phyloP scores from a whole-genome alignment of 2,329 filamentous ascomycete genomes.

The Aspergillus quadricinctus region DNA sequence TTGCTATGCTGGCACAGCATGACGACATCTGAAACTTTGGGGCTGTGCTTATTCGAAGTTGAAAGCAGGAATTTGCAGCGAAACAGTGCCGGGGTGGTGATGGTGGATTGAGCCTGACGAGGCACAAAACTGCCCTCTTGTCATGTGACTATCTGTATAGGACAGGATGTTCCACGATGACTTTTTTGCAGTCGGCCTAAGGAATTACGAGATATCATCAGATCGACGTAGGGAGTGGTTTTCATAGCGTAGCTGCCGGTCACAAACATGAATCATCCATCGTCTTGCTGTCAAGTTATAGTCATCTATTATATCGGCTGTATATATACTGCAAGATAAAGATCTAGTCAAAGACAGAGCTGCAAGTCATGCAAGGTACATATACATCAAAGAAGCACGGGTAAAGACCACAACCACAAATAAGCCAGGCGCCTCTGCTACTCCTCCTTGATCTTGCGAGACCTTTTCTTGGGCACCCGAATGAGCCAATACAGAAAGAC shows the following conservation, averaged over 20 bases:
- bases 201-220: not conserved
- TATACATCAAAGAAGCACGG: not conserved
- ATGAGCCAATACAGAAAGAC: slow-evolving; percentile 52
- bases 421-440: slow-evolving; percentile 2
- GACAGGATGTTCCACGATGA: not conserved
- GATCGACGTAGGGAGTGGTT: not conserved
- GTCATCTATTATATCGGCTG: not conserved
- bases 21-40: not conserved
- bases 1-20: not conserved
- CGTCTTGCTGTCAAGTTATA: not conserved
- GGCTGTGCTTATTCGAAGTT: not conserved
- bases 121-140: not conserved
- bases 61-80: not conserved
- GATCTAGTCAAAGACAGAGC: not conserved
- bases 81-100: not conserved
- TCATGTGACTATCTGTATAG: not conserved
- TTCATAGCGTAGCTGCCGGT: no score
- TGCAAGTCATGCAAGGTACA: not conserved
- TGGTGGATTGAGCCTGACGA: not conserved
- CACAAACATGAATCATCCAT: no score
- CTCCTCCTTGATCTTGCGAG: slow-evolving; percentile 39
- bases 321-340: not conserved
- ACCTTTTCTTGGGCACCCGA: slow-evolving; percentile 48
- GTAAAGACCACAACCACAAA: not conserved
- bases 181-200: not conserved